Evolutionary conservation across 441 rosid species (phyloP).

Genomic region (Syzygium syzygioides): DNA sequence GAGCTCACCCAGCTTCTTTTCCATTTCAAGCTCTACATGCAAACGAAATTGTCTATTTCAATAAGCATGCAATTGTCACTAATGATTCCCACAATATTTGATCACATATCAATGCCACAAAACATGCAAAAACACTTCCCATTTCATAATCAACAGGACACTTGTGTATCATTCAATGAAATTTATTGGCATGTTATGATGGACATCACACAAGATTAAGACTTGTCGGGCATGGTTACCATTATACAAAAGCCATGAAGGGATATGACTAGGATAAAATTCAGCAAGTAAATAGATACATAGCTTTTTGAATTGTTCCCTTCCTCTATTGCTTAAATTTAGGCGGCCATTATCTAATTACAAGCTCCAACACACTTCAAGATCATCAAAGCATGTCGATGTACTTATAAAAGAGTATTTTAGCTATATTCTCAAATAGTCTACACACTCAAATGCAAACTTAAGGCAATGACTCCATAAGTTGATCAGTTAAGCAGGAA

Average conservation of each 20-base stretch:
- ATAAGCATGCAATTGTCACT: background rate
- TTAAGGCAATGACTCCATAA: background rate
- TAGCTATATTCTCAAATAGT: background rate
- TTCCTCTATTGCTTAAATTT: background rate
- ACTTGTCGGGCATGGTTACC: background rate
- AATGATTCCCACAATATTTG: background rate
- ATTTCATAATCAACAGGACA: background rate
- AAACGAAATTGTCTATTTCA: background rate
- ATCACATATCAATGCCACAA: background rate
- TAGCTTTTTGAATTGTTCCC: background rate
- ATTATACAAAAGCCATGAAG: background rate
- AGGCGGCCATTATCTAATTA: background rate
- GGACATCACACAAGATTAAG: background rate
- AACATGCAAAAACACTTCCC: background rate
- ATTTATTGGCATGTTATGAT: background rate
- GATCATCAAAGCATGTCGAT: background rate
- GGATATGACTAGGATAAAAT: background rate
- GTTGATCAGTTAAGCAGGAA: background rate
- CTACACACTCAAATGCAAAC: background rate
- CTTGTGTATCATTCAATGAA: background rate
- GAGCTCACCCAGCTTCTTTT: constrained; percentile 41
- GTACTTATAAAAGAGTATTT: background rate
- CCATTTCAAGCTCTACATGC: constrained; percentile 49
- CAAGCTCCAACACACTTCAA: background rate
- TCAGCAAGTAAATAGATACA: background rate